Base-by-base conservation (phyloP, 768 basidiomycete genomes). In the Calocybe cyanea region DNA sequence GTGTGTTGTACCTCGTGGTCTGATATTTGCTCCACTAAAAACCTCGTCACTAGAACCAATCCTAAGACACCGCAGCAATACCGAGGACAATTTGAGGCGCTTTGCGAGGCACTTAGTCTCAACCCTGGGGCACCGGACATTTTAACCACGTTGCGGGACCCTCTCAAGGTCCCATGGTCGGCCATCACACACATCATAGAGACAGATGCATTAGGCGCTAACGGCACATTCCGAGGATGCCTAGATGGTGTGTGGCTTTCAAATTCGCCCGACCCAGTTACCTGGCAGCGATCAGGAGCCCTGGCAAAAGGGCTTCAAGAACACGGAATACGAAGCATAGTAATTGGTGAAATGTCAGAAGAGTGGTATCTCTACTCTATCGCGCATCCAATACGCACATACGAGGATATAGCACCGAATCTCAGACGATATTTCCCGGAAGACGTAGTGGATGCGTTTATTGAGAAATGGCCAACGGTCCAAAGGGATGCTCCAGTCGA, bases 301-400 rank as follows among this genome's bases (percentile, higher is more conserved):
- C 69, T 91, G 42, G 81, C 82, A 0, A 62, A 62, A 8, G 73
- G 68, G 1, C 70, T 88, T 10, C 62, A 57, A 36, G 74, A 68
- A 15, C 80, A 77, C 15, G 85, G 87, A 2, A 70, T 87, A 36
- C 72, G 67, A 32, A 78, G 74, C 56, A 66, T 89, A 46, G 66
- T 81, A 40, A 63, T 83, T n/a, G 87, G 87, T 7, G 82, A 86
- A 44, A 69, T 87, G 40, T 71, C 67, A 13, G 84, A 88, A 53
- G 86, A 89, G 60, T 88, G 86, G 85, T 85, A 80, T 59, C 71
- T 87, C 41, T 88, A 87, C 53, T 76, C 83, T 11, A 80, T 87
- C 52, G 78, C 84, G 3, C 78, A 86, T 58, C 76, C 80, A 0
- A 73, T 87, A 38, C 41, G 58, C 9, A 62, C 67, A 7, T 63